Base-by-base conservation (phyloP, 441 rosid genomes). In the Jatropha multifida region DNA sequence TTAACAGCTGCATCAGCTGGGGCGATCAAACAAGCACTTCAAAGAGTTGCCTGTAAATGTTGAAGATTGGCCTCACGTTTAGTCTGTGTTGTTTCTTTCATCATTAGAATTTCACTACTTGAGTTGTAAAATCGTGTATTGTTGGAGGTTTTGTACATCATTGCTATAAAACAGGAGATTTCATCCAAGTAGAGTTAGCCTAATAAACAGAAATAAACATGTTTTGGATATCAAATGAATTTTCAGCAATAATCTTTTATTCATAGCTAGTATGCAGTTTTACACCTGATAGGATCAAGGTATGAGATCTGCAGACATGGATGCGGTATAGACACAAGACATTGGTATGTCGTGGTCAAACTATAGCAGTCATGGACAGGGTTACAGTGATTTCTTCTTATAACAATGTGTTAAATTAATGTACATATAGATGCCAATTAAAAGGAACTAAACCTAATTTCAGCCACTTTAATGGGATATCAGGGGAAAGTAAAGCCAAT, bases 1-100 rank as follows among this genome's bases (percentile, higher is more conserved):
- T 68, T 78, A 69, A 79, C 64, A 5, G 55, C 75, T 44, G 80
- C 79, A 17, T 85, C 94, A 51, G 78, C 79, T 32, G 83, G 78
- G 76, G 80, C 79, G 71, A 92, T 94, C 80, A 85, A 84, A 69
- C 84, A 84, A 71, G 88, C 88, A 55, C 81, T 94, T 68, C 86
- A 86, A 71, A 82, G 81, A 71, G 83, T 94, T 76, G 84, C 85
- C 56, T 59, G 89, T 88, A 90, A 78, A 70, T 83, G 86, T 75
- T 91, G 81, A 90, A 51, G 23, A 52, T 59, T 11, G 4, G 54
- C 3, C 20, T 55, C 41, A 9, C 44, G 42, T 55, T 17, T 32
- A 32, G 32, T 32, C 32, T 12, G 52, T 37, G 48, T 27, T 48
- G 0, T 38, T 5, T 2, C n/a, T 74, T 71, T 63, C 41, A 58